Conservation (phyloP, 1,139 yeast genomes). For the Protomyces inundatus region DNA sequence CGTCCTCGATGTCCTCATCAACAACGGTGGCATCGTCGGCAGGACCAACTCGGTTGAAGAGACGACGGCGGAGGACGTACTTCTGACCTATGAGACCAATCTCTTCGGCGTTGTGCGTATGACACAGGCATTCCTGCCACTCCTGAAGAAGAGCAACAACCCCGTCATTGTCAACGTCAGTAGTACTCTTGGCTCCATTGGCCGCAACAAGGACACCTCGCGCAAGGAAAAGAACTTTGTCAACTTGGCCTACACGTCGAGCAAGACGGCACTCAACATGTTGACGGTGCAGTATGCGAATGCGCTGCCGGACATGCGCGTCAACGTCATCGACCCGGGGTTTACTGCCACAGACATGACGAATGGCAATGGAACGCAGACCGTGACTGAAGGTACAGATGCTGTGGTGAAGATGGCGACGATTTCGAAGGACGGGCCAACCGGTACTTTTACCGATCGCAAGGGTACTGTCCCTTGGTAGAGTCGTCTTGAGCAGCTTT, state of each 20-base stretch:
- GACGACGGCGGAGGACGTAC: neutral
- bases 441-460: neutral
- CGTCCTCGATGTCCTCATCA: conserved; percentile 30
- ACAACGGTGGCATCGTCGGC: conserved; percentile 32
- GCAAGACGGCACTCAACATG: neutral
- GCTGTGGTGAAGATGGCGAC: neutral
- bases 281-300: neutral
- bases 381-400: neutral
- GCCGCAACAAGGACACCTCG: neutral
- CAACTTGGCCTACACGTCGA: neutral
- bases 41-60: neutral
- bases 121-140: neutral
- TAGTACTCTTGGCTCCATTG: neutral
- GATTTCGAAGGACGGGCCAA: neutral
- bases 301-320: neutral
- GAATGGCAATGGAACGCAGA: neutral
- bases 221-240: neutral
- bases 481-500: no score
- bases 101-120: neutral
- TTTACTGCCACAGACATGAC: neutral
- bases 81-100: neutral
- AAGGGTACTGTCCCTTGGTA: neutral
- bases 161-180: neutral
- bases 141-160: neutral
- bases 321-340: neutral